These are phyloP conservation scores for Fraxinus pennsylvanica DNA, from an alignment of 257 asterid genomes.

Conservation along the genomic window DNA sequence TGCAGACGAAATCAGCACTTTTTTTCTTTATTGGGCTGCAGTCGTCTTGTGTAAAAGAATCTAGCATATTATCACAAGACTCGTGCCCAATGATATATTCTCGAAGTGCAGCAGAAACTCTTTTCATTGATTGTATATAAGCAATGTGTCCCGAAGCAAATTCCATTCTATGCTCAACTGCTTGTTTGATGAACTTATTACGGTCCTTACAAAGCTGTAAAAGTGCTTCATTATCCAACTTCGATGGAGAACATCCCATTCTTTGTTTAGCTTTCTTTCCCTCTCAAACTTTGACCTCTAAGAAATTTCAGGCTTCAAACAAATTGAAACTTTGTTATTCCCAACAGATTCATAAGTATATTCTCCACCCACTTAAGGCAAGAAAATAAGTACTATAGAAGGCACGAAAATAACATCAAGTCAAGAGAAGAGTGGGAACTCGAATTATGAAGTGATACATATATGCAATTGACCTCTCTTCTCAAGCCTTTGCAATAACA, in stretches of 20 bases:
- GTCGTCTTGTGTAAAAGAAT: slow-evolving; percentile 54
- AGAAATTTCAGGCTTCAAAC: slow-evolving; percentile 55
- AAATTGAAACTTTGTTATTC: slow-evolving; percentile 39
- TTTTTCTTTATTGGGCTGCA: slow-evolving; percentile 53
- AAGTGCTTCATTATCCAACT: slow-evolving; percentile 88
- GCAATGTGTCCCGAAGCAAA: slow-evolving; percentile 89
- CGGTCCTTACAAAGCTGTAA: slow-evolving; percentile 89
- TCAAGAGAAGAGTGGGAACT: too few species aligned
- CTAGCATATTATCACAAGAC: slow-evolving; percentile 58
- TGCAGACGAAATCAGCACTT: slow-evolving; percentile 63
- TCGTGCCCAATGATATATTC: slow-evolving; percentile 83
- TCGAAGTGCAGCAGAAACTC: slow-evolving; percentile 86
- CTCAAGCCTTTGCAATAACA: neutral
- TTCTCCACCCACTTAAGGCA: neutral
- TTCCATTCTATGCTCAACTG: slow-evolving; percentile 71
- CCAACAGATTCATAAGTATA: slow-evolving; percentile 55
- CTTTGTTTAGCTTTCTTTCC: slow-evolving; percentile 24
- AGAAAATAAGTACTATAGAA: too few species aligned
- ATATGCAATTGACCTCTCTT: neutral
- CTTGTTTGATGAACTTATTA: slow-evolving; percentile 83
- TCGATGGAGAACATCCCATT: slow-evolving; percentile 97
- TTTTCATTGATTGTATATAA: slow-evolving; percentile 72
- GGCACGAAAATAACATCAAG: too few species aligned
- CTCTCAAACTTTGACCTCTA: slow-evolving; percentile 20
- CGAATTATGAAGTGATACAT: too few species aligned